phyloP scores from a whole-genome alignment of 2,329 filamentous ascomycete genomes.

The Hirsutella minnesotensis region DNA sequence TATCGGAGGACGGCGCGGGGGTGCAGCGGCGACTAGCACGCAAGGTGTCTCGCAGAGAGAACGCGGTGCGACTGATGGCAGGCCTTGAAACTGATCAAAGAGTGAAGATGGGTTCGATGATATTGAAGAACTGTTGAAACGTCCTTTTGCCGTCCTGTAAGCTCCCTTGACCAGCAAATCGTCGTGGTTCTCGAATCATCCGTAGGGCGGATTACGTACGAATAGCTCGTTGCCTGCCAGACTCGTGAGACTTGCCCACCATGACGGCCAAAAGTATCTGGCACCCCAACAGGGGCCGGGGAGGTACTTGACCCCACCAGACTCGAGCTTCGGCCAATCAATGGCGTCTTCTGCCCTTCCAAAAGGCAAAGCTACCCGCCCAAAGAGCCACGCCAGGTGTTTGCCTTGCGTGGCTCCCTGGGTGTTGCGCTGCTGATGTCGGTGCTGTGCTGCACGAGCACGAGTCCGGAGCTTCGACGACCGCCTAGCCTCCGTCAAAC shows the following conservation, averaged over 20 bases:
- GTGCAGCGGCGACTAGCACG: no score
- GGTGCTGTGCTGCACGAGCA: neutral
- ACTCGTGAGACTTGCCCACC: no score
- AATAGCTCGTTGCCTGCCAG: neutral
- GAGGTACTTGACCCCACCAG: neutral
- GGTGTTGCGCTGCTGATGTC: neutral
- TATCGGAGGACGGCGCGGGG: no score
- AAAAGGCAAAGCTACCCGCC: no score
- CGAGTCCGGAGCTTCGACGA: neutral
- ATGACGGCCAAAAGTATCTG: no score
- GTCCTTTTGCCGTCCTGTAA: neutral
- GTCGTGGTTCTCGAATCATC: neutral
- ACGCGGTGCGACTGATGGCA: no score
- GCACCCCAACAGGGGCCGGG: no score
- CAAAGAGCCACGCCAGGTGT: slow-evolving; percentile 13
- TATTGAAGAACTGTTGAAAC: neutral
- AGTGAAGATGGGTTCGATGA: no score
- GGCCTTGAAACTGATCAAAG: no score
- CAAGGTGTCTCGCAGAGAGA: no score
- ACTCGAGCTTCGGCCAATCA: slow-evolving; percentile 6
- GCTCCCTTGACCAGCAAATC: neutral
- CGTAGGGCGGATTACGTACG: neutral
- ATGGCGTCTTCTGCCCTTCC: neutral
- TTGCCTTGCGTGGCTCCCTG: slow-evolving; percentile 9
- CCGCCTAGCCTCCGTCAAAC: neutral